Base-by-base conservation (phyloP, 257 asterid species). In the Primulina tabacum region DNA sequence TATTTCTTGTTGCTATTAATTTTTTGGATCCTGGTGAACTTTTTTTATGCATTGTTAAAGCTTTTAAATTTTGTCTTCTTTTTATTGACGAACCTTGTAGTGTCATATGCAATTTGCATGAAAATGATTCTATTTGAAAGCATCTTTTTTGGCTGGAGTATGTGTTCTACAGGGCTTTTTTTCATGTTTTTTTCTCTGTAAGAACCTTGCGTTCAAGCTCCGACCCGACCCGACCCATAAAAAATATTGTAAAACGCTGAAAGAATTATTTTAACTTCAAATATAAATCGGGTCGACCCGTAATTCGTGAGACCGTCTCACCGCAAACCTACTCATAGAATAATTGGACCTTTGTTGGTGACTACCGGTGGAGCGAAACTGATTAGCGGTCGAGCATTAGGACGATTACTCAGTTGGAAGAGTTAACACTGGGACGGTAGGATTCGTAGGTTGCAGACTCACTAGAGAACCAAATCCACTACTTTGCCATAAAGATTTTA, bases 1-100 rank as follows among this genome's bases (percentile, higher is more conserved):
- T 58, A 18, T 14, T 56, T 58, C 65, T 71, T 67, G 55, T 71
- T 76, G 7, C 35, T 50, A 29, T 60, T 20, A 20, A 69, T 60
- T 62, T 47, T 69, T 62, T 20, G 24, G 35, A 57, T 28, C 38
- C 32, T 38, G 77, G 38, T 33, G 43, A 63, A 65, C 20, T 28
- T 59, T 50, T 24, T 28, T 34, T 38, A 60, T 24, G 37, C 68
- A 47, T 65, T 14, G 47, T 35, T 37, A n/a, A 73, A 11, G 68
- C 21, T 16, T 58, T 58, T 58, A 58, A 57, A 50, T 10, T 34
- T 26, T 72, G 38, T 62, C 34, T 26, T 33, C 34, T 6, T 40
- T 11, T 55, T 1, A 9, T 64, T 9, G 37, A 38, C 21, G 6
- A 47, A 14, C 7, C 9, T 32, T 38, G 4, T 4, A 8, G 47